Conservation (phyloP, 73 alveolate species). For the Blepharisma japonicum region DNA sequence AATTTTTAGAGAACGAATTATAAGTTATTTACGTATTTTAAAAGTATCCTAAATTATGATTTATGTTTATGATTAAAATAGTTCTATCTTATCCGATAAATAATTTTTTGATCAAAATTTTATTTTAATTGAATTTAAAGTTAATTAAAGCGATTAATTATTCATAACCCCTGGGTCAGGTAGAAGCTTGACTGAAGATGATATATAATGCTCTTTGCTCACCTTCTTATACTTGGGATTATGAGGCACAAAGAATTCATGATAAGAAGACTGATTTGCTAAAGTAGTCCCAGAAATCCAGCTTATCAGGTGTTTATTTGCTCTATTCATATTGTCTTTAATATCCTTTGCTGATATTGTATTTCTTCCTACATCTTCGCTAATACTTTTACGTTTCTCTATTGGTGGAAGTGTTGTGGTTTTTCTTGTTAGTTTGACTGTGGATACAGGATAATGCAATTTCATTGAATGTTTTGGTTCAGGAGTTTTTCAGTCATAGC, state of each 20-base stretch:
- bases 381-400: background rate
- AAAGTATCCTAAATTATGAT: too few species aligned
- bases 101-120: too few species aligned
- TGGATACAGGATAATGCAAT: too few species aligned
- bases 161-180: background rate
- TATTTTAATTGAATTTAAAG: too few species aligned
- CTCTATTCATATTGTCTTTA: conserved; percentile 1
- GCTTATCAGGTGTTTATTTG: background rate
- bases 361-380: background rate
- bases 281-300: conserved; percentile 1
- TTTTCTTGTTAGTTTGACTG: too few species aligned
- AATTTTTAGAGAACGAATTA: too few species aligned
- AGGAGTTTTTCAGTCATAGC: background rate
- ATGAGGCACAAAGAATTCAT: background rate
- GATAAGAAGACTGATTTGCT: background rate
- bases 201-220: background rate
- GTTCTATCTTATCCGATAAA: too few species aligned
- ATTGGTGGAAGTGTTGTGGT: background rate
- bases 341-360: background rate
- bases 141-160: background rate
- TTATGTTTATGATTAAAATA: too few species aligned
- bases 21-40: too few species aligned
- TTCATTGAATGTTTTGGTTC: too few species aligned
- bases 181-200: conserved; percentile 9
- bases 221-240: too few species aligned